Percentiles rank a stretch among this genome's conserved stretches.
Evolutionary conservation across 352 stramenopile genomes (phyloP).

Genomic region (Globisporangium acanthophoron): DNA sequence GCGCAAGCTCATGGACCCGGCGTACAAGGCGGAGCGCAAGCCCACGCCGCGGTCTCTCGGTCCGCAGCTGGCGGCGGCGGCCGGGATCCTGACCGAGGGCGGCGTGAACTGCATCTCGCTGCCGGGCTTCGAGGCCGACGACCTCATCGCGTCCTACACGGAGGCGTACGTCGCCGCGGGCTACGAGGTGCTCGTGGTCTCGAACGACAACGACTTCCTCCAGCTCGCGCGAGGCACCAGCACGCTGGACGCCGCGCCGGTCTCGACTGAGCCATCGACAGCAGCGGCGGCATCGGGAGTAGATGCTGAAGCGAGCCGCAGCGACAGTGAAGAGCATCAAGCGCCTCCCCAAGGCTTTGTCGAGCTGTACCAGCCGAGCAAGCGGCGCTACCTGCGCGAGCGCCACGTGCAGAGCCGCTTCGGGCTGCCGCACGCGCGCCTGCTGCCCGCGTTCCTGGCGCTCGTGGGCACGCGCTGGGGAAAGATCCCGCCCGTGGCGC

Average conservation of each 20-base stretch:
- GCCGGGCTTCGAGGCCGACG: conserved; percentile 53
- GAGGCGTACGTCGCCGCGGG: conserved; percentile 27
- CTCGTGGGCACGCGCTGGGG: conserved; percentile 67
- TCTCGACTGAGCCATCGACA: not conserved
- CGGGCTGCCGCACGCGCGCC: conserved; percentile 27
- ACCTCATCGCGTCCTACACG: conserved; percentile 63
- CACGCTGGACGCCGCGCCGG: not conserved
- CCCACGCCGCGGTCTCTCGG: conserved; percentile 32
- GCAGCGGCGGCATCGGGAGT: not conserved
- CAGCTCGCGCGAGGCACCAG: conserved; percentile 38
- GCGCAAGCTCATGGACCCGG: conserved; percentile 39
- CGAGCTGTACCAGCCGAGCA: conserved; percentile 72
- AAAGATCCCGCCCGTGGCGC: conserved; percentile 49
- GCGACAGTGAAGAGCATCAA: not conserved
- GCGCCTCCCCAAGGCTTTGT: conserved; percentile 16
- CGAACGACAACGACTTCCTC: conserved; percentile 70
- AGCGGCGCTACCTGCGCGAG: conserved; percentile 60
- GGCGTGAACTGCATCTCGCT: conserved; percentile 46
- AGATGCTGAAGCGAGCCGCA: not conserved
- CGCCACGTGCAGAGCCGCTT: conserved; percentile 57
- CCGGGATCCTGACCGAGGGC: conserved; percentile 18
- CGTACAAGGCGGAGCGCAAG: conserved; percentile 40
- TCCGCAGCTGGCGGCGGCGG: conserved; percentile 38
- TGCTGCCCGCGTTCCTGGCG: conserved; percentile 61
- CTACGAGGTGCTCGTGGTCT: conserved; percentile 58